Conservation (phyloP, 768 basidiomycete genomes). For the Lentinula edodes region DNA sequence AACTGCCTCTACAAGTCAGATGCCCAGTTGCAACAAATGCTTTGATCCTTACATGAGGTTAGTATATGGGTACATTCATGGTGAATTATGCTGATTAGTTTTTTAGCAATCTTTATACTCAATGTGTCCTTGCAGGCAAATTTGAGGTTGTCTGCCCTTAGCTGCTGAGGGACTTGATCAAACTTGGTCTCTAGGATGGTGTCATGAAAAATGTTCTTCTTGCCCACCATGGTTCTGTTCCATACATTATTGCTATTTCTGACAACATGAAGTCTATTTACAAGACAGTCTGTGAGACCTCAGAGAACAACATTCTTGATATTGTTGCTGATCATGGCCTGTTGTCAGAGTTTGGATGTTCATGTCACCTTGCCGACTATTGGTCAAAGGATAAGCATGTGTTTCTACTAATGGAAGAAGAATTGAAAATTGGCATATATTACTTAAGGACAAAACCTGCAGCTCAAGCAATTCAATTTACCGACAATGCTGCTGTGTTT, state of each 20-base stretch:
- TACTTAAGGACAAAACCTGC: slow-evolving; percentile 94
- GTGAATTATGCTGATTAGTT: slow-evolving; percentile 2
- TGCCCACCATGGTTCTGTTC: slow-evolving; percentile 86
- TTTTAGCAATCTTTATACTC: slow-evolving; percentile 94
- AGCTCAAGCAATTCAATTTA: slow-evolving; percentile 96
- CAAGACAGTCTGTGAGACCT: slow-evolving; percentile 99
- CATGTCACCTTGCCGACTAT: slow-evolving; percentile 86
- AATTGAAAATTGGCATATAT: slow-evolving; percentile 98
- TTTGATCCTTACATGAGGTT: slow-evolving; percentile 89
- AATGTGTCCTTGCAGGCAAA: slow-evolving; percentile 98
- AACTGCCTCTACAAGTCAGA: slow-evolving; percentile 97
- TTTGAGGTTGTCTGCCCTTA: slow-evolving; percentile 99
- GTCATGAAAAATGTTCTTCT: slow-evolving; percentile 99
- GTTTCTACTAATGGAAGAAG: slow-evolving; percentile 99
- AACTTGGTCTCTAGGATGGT: slow-evolving; percentile 93
- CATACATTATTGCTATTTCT: slow-evolving; percentile 85
- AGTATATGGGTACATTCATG: slow-evolving; percentile 41
- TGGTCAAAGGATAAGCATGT: slow-evolving; percentile 93
- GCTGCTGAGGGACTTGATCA: slow-evolving; percentile 96
- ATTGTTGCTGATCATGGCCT: slow-evolving; percentile 98
- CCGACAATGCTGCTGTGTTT: slow-evolving; percentile 78
- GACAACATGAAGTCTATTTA: slow-evolving; percentile 94
- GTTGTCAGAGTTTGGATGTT: slow-evolving; percentile 90
- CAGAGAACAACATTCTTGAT: slow-evolving; percentile 97
- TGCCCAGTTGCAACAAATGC: slow-evolving; percentile 96